Percentiles rank a stretch among this genome's conserved stretches.
Evolutionary conservation across 2,329 filamentous ascomycete species (phyloP).

Genomic region (Pleurostoma richardsiae): DNA sequence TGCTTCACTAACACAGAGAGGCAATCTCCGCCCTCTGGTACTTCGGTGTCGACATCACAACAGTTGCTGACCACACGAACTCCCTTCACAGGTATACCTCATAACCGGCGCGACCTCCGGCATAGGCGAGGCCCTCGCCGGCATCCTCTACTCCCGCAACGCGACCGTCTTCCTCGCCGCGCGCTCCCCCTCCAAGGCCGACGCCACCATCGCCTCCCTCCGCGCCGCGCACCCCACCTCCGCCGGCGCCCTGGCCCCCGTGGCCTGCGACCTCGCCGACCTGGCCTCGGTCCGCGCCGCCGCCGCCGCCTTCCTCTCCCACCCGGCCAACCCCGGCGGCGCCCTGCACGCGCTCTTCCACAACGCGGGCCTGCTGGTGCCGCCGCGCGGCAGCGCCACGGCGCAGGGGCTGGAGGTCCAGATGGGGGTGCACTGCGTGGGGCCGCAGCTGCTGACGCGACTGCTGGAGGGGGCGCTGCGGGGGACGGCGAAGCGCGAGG

Average conservation of each 20-base stretch:
- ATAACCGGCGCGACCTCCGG: constrained; percentile 24
- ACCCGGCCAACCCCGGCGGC: constrained; percentile 9
- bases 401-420: constrained; percentile 6
- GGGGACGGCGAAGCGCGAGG: not conserved
- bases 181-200: constrained; percentile 29
- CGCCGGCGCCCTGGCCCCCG: constrained; percentile 27
- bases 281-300: constrained; percentile 14
- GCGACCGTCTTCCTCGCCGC: constrained; percentile 43
- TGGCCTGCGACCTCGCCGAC: constrained; percentile 27
- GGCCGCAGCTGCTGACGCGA: constrained; percentile 1
- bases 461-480: not conserved
- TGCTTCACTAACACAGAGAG: not conserved
- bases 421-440: constrained; percentile 2
- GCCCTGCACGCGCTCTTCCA: constrained; percentile 25
- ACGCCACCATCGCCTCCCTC: constrained; percentile 25
- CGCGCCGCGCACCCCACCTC: constrained; percentile 16
- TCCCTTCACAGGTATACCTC: constrained; percentile 36
- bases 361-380: constrained; percentile 25
- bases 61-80: not conserved
- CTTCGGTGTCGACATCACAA: not conserved
- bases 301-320: constrained; percentile 15
- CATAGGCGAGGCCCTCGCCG: constrained; percentile 39
- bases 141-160: constrained; percentile 41
- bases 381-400: constrained; percentile 15
- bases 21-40: too few relatives aligned